Evolutionary conservation across 2,329 filamentous ascomycete genomes (phyloP).

Genomic region (Geoglossum cookeanum): DNA sequence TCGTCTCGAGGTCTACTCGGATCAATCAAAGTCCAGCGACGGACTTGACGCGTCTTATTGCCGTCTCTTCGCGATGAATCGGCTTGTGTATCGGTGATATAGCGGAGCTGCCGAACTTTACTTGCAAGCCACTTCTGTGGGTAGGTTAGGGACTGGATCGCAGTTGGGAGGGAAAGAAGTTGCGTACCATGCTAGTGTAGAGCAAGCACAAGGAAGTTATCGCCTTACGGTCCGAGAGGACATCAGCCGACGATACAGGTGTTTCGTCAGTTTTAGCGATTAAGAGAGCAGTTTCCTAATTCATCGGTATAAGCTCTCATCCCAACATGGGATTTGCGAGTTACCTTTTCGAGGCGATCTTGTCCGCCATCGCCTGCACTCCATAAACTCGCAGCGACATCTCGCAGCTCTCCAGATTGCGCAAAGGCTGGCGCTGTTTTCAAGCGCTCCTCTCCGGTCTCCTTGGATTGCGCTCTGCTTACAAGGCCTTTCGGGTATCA

Average conservation of each 20-base stretch:
- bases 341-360: slow-evolving; percentile 37
- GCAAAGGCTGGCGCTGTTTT: slow-evolving; percentile 53
- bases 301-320: neutral
- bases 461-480: slow-evolving; percentile 42
- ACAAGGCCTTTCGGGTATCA: slow-evolving; percentile 35
- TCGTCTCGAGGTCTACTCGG: slow-evolving; percentile 41
- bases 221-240: slow-evolving; percentile 76
- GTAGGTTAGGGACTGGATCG: slow-evolving; percentile 6
- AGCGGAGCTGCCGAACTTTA: slow-evolving; percentile 61
- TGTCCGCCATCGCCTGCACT: slow-evolving; percentile 28
- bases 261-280: slow-evolving; percentile 35
- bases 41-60: slow-evolving; percentile 32
- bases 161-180: neutral
- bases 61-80: slow-evolving; percentile 37
- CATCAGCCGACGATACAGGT: slow-evolving; percentile 54
- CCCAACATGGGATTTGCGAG: slow-evolving; percentile 15
- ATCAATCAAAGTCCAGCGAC: slow-evolving; percentile 73
- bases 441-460: slow-evolving; percentile 39
- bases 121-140: slow-evolving; percentile 66
- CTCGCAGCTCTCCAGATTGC: slow-evolving; percentile 51
- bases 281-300: slow-evolving; percentile 21
- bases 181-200: slow-evolving; percentile 66
- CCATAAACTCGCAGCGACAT: slow-evolving; percentile 50
- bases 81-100: slow-evolving; percentile 57
- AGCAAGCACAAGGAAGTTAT: slow-evolving; percentile 71